These are phyloP conservation scores for Trichoderma endophyticum DNA, from an alignment of 2,329 filamentous ascomycete species.

Conservation along the genomic window DNA sequence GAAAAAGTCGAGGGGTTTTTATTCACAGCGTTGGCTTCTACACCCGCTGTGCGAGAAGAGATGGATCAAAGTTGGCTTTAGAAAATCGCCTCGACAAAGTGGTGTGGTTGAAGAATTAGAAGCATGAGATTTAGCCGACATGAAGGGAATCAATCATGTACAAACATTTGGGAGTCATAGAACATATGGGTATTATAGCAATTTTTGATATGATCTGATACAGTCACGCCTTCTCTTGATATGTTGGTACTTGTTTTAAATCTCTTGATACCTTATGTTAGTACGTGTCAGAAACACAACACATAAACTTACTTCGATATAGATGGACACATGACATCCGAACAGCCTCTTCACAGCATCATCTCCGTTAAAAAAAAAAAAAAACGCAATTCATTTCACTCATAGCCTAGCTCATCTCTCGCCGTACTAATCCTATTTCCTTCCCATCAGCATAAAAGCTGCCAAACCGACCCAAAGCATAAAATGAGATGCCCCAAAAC, in stretches of 20 bases:
- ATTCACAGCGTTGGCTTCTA: neutral
- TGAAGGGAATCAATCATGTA: neutral
- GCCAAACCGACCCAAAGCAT: neutral
- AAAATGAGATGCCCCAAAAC: neutral
- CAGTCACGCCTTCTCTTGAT: neutral
- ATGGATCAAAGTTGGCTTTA: neutral
- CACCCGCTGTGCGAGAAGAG: neutral
- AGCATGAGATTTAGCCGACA: neutral
- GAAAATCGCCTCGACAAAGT: neutral
- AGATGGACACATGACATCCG: neutral
- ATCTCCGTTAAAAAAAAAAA: neutral
- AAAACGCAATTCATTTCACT: conserved; percentile 1
- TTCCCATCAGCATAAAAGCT: neutral
- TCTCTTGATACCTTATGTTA: no score
- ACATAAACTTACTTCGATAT: no score
- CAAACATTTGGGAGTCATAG: neutral
- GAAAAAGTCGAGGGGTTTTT: neutral
- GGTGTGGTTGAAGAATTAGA: neutral
- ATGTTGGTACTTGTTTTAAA: neutral
- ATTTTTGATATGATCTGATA: neutral
- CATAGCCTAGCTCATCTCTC: neutral
- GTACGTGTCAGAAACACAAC: neutral
- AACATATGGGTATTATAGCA: neutral
- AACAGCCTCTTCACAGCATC: neutral
- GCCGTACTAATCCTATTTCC: conserved; percentile 1